Base-by-base conservation (phyloP, 441 rosid genomes). In the Omphalea diandra region DNA sequence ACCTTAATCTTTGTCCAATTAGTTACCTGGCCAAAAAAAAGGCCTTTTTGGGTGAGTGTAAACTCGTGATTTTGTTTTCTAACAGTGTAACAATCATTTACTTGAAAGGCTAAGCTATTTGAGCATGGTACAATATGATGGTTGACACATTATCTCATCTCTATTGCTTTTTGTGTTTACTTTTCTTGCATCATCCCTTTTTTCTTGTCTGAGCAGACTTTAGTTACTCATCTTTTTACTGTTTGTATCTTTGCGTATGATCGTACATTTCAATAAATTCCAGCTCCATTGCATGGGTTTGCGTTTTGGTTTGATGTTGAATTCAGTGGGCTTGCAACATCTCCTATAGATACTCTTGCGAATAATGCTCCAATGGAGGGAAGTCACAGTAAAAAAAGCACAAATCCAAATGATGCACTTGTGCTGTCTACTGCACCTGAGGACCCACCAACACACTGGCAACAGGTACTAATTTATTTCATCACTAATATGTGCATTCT, bases 261-360 rank as follows among this genome's bases (percentile, higher is more conserved):
- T 56, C 40, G 54, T 67, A 40, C 29, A 40, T 54, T 54, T 67
- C 15, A 54, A 18, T 53, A 27, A 15, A 36, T 61, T 79, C 73
- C 88, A 92, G 98, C 96, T 81, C 98, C 96, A 8, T 77, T 94
- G 84, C 98, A 90, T 79, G 99, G 97, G 72, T 94, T 92, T 88
- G 99, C 94, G 6, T 94, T 94, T 84, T 94, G 99, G 99, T 94
- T 94, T 77, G 97, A 94, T 67, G 94, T 94, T 75, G 97, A 90
- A 80, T 94, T 94, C 79, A 72, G 76, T 36, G 84, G 80, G 65
- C 89, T 86, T 29, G 75, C 87, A 52, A 68, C 80, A 63, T 84
- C 81, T 60, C 76, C 86, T 74, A 60, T 76, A 67, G 81, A 80
- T 73, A 70, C 74, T 66, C 76, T 72, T 41, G 47, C 58, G 18